Base-by-base conservation (phyloP, 2,329 filamentous ascomycete genomes). In the Ceratocystis variospora region DNA sequence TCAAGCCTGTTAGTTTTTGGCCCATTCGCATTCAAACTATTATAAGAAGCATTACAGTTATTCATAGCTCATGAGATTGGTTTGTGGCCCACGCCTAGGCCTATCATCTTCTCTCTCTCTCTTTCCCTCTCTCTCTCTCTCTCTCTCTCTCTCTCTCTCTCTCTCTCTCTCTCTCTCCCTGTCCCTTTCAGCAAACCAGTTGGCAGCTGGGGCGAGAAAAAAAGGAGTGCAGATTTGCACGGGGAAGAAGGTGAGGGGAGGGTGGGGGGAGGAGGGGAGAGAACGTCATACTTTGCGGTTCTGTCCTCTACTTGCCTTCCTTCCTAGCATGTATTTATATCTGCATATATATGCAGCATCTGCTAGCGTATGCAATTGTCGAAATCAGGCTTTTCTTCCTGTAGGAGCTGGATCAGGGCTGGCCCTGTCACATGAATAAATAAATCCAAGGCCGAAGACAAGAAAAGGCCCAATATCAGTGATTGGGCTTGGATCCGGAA, bases 381-480 rank as follows among this genome's bases (percentile, higher is more conserved):
- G 59, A 44, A 45, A 8, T 61, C 31, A 41, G 59, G n/a, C n/a
- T 41, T 31, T 44, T 44, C 10, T 37, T 44, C 33, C 25, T 22
- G 59, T 45, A 10, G 19, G 19, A 41, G 22, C 22, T 28, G 37
- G 41, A 31, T 28, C 61, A 62, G 44, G 61, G 61, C 17, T 62
- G 59, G 59, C 19, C 59, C 22, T 62, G 53, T 59, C 53, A 59
- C 53, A 59, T 59, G 53, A 10, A 59, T 59, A 17, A 37, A 59
- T 59, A 17, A 37, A 59, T 59, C 12, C 53, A 59, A 33, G 53
- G n/a, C 53, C 53, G 12, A 17, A 59, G 12, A 25, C 53, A 59
- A 19, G 53, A 37, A 37, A 37, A 37, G 33, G 33, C 33, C 28
- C 7, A 25, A 59, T 53, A 25, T 31, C 28, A 59, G 53, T 17